Conservation (phyloP, 768 basidiomycete species). For the Lentinula guzmanii region DNA sequence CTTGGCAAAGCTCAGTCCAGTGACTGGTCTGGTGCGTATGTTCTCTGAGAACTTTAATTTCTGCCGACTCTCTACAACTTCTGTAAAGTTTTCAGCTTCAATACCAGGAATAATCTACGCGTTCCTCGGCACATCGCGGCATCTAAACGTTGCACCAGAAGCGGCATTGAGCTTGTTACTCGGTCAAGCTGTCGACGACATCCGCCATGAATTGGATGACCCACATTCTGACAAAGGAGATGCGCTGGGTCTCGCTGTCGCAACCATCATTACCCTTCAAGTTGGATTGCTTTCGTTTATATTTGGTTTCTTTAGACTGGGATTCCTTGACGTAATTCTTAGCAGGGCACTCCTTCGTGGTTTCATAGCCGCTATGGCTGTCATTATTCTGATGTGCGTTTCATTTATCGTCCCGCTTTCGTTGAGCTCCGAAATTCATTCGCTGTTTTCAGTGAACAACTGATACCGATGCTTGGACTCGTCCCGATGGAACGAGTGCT, state of each 20-base stretch:
- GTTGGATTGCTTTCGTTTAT: conserved; percentile 82
- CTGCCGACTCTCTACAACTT: not conserved
- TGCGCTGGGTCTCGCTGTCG: conserved; percentile 56
- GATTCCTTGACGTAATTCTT: conserved; percentile 91
- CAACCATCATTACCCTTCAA: conserved; percentile 83
- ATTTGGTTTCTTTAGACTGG: conserved; percentile 82
- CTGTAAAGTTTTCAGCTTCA: conserved; percentile 67
- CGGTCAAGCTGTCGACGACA: conserved; percentile 78
- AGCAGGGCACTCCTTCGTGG: conserved; percentile 85
- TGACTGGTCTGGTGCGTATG: conserved; percentile 70
- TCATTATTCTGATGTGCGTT: conserved; percentile 78
- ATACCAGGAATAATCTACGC: conserved; percentile 88
- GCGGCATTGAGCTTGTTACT: conserved; percentile 83
- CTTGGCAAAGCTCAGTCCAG: conserved; percentile 78
- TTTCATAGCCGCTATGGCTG: conserved; percentile 79
- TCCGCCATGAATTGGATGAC: conserved; percentile 45
- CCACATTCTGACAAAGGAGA: conserved; percentile 37
- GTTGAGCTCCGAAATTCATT: not conserved
- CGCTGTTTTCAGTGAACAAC: conserved; percentile 54
- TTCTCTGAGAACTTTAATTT: not conserved
- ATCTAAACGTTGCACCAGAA: conserved; percentile 83
- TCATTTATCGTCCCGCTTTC: not conserved
- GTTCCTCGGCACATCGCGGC: conserved; percentile 79
- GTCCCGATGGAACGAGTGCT: conserved; percentile 41
- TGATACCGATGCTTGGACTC: conserved; percentile 89